Evolutionary conservation across 2,329 filamentous ascomycete genomes (phyloP).

Genomic region (Gremmenia infestans): DNA sequence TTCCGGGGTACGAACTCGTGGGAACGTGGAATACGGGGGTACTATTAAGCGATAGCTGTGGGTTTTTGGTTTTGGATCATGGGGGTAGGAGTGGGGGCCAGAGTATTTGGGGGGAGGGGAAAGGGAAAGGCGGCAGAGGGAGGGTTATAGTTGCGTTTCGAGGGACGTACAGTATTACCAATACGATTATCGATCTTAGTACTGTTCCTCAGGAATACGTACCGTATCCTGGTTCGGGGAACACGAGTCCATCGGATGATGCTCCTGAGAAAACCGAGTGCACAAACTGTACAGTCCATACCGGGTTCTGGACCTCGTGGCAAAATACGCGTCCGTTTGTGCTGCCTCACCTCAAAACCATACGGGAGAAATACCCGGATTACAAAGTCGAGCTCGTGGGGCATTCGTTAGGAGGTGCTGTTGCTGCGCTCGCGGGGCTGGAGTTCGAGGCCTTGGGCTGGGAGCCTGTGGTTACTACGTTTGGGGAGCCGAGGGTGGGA

Average conservation of each 20-base stretch:
- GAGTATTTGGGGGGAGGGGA: background rate
- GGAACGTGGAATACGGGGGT: constrained; percentile 85
- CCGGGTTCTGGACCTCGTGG: constrained; percentile 86
- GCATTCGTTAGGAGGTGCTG: constrained; percentile 84
- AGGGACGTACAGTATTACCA: constrained; percentile 89
- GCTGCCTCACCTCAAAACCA: constrained; percentile 57
- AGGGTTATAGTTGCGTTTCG: constrained; percentile 84
- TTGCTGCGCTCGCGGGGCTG: constrained; percentile 79
- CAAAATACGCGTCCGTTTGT: constrained; percentile 64
- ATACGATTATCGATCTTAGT: constrained; percentile 85
- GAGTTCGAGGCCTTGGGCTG: constrained; percentile 74
- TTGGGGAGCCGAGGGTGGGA: constrained; percentile 75
- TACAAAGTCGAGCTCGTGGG: constrained; percentile 78
- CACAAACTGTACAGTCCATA: constrained; percentile 85
- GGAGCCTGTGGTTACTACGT: constrained; percentile 77
- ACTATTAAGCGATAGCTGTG: constrained; percentile 83
- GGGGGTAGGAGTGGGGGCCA: constrained; percentile 16
- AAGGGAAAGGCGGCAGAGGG: constrained; percentile 10
- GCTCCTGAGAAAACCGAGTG: constrained; percentile 42
- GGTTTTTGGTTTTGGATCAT: constrained; percentile 88
- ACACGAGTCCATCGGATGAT: background rate
- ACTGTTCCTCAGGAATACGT: constrained; percentile 87
- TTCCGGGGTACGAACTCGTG: constrained; percentile 72
- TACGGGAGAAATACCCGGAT: constrained; percentile 57
- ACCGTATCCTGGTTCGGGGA: constrained; percentile 61